phyloP scores from a whole-genome alignment of 78 protist genomes.

The Chrysochromulina tobinii region DNA sequence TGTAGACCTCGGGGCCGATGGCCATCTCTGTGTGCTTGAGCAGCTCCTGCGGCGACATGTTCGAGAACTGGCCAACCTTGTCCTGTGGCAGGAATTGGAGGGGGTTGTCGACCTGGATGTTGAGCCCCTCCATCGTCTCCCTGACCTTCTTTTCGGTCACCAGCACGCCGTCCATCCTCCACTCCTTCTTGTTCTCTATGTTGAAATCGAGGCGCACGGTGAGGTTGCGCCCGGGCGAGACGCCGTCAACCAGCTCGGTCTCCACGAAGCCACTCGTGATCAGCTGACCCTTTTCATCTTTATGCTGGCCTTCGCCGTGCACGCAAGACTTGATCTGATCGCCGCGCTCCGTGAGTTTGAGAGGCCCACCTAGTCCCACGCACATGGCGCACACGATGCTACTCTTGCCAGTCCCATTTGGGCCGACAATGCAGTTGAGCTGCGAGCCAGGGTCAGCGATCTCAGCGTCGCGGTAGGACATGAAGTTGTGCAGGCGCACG shows the following conservation, averaged over 20 bases:
- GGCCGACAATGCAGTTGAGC: constrained; percentile 89
- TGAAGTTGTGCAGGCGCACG: constrained; percentile 46
- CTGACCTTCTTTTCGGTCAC: constrained; percentile 37
- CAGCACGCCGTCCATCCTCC: neutral
- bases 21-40: constrained; percentile 66
- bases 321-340: neutral
- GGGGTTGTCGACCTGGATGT: constrained; percentile 78
- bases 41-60: constrained; percentile 62
- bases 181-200: neutral
- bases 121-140: neutral
- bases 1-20: neutral
- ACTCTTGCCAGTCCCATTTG: constrained; percentile 91
- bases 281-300: constrained; percentile 58
- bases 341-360: constrained; percentile 40
- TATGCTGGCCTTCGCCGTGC: constrained; percentile 55
- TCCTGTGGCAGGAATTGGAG: constrained; percentile 92
- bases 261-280: constrained; percentile 73
- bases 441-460: constrained; percentile 50
- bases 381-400: constrained; percentile 85
- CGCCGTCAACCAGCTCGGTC: constrained; percentile 62
- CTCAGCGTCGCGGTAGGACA: constrained; percentile 37
- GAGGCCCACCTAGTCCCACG: constrained; percentile 83
- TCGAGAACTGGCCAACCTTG: constrained; percentile 75
- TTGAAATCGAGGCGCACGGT: neutral
- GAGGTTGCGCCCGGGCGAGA: neutral